phyloP scores from a whole-genome alignment of 257 asterid genomes.

The Gynochthodes officinalis region DNA sequence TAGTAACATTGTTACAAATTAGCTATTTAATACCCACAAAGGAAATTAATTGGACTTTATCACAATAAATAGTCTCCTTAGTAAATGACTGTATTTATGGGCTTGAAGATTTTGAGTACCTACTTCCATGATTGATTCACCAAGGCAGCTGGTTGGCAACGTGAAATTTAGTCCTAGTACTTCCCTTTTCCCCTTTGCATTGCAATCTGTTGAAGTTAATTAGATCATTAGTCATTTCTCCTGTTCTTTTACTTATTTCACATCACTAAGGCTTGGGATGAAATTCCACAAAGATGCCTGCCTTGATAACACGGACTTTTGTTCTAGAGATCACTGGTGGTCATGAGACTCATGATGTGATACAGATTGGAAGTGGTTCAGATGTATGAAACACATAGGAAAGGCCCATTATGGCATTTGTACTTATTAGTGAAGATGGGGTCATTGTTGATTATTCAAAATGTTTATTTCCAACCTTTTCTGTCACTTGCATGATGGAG shows the following conservation, averaged over 20 bases:
- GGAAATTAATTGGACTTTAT: neutral
- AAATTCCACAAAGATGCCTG: neutral
- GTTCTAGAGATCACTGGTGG: neutral
- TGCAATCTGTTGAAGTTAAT: constrained; percentile 7
- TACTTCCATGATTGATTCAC: too few relatives aligned
- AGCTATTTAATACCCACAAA: neutral
- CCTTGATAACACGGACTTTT: neutral
- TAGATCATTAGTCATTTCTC: neutral
- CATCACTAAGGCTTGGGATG: neutral
- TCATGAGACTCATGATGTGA: neutral
- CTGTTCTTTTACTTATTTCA: neutral
- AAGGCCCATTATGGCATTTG: neutral
- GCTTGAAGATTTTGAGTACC: neutral
- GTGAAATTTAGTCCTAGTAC: too few relatives aligned
- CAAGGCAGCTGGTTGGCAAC: too few relatives aligned
- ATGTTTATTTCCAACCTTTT: neutral
- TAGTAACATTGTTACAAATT: neutral
- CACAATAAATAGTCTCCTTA: neutral
- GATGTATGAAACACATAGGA: neutral
- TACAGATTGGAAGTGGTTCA: neutral
- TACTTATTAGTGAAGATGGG: neutral
- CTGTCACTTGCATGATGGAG: neutral
- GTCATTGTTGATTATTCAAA: neutral
- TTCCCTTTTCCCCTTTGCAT: too few relatives aligned
- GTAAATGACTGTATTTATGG: too few relatives aligned